Evolutionary conservation across 371 early-diverging fungal genomes (phyloP), one percentile per base, ranked within the genome.

Genomic region (Choanephora cucurbitarum): DNA sequence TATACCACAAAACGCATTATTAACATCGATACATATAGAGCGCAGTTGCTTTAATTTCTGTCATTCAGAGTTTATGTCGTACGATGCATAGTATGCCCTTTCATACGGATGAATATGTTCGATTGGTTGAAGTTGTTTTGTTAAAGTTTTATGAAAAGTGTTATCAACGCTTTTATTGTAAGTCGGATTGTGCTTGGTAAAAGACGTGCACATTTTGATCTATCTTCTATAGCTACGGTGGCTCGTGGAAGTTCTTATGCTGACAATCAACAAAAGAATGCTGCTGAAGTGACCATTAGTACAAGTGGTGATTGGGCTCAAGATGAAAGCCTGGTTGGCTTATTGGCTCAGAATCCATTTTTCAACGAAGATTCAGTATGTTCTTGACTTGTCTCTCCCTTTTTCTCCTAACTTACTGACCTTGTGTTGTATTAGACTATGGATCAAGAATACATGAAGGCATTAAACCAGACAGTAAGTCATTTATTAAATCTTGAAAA

Each of bases 271-370:
- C 48, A 53, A 14, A 72, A 72, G 14, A 73, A 64, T 43, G 59
- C 61, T 0, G 54, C 71, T 3, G 71, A 76, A 57, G 62, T 71
- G 54, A 60, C 73, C 15, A 69, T 79, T 23, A 73, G 75, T 42
- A 64, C 68, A 2, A 90, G 92, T 69, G 90, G 89, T 24, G 83
- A 80, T 24, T 95, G 94, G 94, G 90, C 93, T 1, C 86, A 91
- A 55, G 84, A 90, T 52, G 83, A 82, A 28, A 90, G 84, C 28
- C 59, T 95, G 6, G 73, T 83, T 28, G 81, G 79, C 11, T 44
- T 89, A n/a, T 63, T 91, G 7, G 58, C 82, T 2, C 84, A 87
- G 52, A 86, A 87, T 60, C 80, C 89, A 3, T 79, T 76, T 46
- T 80, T 85, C 57, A 70, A 68, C 37, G 77, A 77, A 19, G 83